phyloP scores from a whole-genome alignment of 108 stramenopile species.

The Skeletonema marinoi region DNA sequence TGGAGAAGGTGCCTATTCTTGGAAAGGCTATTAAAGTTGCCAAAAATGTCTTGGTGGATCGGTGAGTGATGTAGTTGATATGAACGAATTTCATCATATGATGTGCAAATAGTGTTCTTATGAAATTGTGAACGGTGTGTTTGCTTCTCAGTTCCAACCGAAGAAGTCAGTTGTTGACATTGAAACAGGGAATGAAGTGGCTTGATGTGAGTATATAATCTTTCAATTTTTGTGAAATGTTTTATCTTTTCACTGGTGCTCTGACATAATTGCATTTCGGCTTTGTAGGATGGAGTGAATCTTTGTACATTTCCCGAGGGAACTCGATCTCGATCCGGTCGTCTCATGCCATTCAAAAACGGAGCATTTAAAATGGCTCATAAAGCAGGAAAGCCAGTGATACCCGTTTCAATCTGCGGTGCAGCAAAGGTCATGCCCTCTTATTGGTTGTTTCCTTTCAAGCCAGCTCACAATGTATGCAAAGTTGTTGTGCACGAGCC shows the following conservation, averaged over 20 bases:
- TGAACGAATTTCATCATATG: too few relatives aligned
- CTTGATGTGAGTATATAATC: slow-evolving; percentile 58
- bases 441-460: slow-evolving; percentile 83
- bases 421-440: slow-evolving; percentile 70
- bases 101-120: background rate
- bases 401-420: slow-evolving; percentile 80
- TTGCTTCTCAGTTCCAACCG: slow-evolving; percentile 37
- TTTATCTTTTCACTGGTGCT: background rate
- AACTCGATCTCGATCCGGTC: slow-evolving; percentile 73
- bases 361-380: slow-evolving; percentile 93
- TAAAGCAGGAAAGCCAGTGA: slow-evolving; percentile 79
- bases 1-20: slow-evolving; percentile 83
- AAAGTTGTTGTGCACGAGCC: slow-evolving; percentile 82
- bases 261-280: background rate
- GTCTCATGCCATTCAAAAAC: slow-evolving; percentile 81
- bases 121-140: background rate
- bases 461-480: slow-evolving; percentile 47
- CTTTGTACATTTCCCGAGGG: slow-evolving; percentile 90
- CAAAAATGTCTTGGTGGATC: slow-evolving; percentile 81
- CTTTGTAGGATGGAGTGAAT: slow-evolving; percentile 70
- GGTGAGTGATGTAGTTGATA: slow-evolving; percentile 13
- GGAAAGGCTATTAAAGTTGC: slow-evolving; percentile 74
- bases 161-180: slow-evolving; percentile 71
- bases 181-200: slow-evolving; percentile 85
- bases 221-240: background rate